Base-by-base conservation (phyloP, 1,284 basidiomycete species). In the Cryptococcus sp. region DNA sequence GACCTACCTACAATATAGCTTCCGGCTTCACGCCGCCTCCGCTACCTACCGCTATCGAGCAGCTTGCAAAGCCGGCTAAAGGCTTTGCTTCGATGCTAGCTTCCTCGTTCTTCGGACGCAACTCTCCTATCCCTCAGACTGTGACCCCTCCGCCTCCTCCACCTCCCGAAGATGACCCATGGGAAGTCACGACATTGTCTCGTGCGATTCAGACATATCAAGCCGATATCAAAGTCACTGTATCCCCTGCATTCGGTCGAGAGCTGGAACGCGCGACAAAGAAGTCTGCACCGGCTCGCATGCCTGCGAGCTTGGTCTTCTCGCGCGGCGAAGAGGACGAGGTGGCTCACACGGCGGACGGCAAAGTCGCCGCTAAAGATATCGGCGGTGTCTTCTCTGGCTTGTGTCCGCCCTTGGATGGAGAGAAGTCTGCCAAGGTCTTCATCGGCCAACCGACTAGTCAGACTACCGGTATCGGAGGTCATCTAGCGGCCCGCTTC, bases 191-290 rank as follows among this genome's bases (percentile, higher is more conserved):
- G 38, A 81, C 84, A 38, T 85, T 87, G 1, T 85, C 82, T 54
- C 88, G 97, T 20, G 83, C 86, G 17, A 81, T 98, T 40, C 86
- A 89, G 1, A 86, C 95, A 35, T 94, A 90, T 68, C 86, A 89
- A 23, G 93, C 90, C 0, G 86, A 90, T 48, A 83, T 95, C 42
- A 83, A 84, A 57, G 89, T 96, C 20, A 83, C 82, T 19, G 80
- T 94, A 3, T 86, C 88, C 60, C 82, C 85, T 61, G 87, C 89
- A 61, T 85, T 93, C 63, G 83, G 84, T 0, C 76, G 83, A 2
- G 95, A 98, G 75, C 82, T 99, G 38, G 85, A 92, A 67, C 83
- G 95, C 51, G 91, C 92, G 10, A 99, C 94, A 0, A 97, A 97
- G 84, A 99, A 99, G 82, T 88, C 90, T 45, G 89, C 93, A 0